Percentiles rank a stretch among this genome's conserved stretches.
Evolutionary conservation across 2,329 filamentous ascomycete genomes (phyloP).

Genomic region (Aspergillus quadricinctus): DNA sequence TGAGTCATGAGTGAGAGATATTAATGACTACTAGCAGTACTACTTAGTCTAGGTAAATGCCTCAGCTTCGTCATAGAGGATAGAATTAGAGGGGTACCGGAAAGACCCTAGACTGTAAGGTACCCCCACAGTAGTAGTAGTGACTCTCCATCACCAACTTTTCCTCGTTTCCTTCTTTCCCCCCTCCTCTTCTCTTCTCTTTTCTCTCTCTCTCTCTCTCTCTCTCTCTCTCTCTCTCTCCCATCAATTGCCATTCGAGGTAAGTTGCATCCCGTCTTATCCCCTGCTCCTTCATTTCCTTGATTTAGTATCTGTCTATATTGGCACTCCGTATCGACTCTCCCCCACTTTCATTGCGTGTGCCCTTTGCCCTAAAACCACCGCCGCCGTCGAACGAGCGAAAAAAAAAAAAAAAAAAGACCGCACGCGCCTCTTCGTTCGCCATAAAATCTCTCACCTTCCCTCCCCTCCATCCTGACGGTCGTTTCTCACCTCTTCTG

Average conservation of each 20-base stretch:
- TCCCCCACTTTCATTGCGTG: conserved; percentile 10
- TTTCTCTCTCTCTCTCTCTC: not conserved
- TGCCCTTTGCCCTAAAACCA: conserved; percentile 24
- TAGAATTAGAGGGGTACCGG: conserved; percentile 9
- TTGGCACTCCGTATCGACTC: not conserved
- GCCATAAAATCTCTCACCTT: conserved; percentile 15
- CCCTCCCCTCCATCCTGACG: conserved; percentile 2
- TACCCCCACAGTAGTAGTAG: no score
- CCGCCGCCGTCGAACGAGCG: conserved; percentile 5
- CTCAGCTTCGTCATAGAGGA: conserved; percentile 1
- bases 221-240: not conserved
- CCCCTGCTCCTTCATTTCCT: not conserved
- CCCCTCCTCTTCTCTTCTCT: conserved; percentile 1
- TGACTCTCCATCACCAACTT: conserved; percentile 3
- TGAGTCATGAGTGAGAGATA: no score
- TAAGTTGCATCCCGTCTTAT: not conserved
- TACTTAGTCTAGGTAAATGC: no score
- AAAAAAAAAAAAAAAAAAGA: conserved; percentile 8
- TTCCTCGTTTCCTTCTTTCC: not conserved
- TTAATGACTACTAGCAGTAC: no score
- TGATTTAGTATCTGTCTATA: conserved; percentile 4
- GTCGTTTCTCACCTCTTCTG: not conserved
- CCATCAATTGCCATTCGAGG: conserved; percentile 2
- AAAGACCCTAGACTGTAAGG: not conserved
- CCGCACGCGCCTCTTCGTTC: conserved; percentile 1